These are phyloP conservation scores for Discostella pseudostelligera DNA, from an alignment of 108 stramenopile genomes.

Conservation along the genomic window DNA sequence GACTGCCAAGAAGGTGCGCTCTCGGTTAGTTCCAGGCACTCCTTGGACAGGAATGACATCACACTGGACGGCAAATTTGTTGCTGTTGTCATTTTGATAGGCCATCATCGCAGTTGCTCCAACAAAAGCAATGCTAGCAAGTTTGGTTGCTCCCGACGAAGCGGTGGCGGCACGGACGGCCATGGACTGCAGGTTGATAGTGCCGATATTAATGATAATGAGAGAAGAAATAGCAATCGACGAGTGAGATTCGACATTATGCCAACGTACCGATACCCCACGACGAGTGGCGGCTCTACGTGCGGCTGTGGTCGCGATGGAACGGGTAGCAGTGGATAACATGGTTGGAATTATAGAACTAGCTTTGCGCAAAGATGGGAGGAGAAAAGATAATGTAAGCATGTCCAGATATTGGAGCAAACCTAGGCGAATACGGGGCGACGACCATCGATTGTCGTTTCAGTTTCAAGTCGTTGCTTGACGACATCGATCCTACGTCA, in stretches of 20 bases:
- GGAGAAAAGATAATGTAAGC: neutral
- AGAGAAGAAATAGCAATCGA: neutral
- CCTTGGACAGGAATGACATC: constrained; percentile 68
- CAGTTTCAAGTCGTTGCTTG: too few species aligned
- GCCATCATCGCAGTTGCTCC: constrained; percentile 18
- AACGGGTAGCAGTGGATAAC: constrained; percentile 26
- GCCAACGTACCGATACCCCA: constrained; percentile 23
- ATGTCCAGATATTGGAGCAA: too few species aligned
- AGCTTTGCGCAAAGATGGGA: neutral
- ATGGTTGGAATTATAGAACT: constrained; percentile 9
- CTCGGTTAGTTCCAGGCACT: constrained; percentile 77
- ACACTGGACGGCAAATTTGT: constrained; percentile 15
- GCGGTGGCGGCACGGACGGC: constrained; percentile 18
- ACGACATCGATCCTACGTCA: too few species aligned
- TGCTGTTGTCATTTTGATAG: constrained; percentile 16
- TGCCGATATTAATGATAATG: neutral
- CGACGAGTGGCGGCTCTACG: constrained; percentile 37
- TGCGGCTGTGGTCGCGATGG: constrained; percentile 17
- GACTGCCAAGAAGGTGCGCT: constrained; percentile 89
- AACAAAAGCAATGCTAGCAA: constrained; percentile 20
- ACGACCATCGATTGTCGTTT: too few species aligned
- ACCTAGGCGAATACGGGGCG: too few species aligned
- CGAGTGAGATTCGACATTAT: neutral
- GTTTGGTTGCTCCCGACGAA: constrained; percentile 19
- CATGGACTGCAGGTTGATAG: constrained; percentile 9